Conservation (phyloP, 2,329 filamentous ascomycete species). For the Grosmannia penicillata region DNA sequence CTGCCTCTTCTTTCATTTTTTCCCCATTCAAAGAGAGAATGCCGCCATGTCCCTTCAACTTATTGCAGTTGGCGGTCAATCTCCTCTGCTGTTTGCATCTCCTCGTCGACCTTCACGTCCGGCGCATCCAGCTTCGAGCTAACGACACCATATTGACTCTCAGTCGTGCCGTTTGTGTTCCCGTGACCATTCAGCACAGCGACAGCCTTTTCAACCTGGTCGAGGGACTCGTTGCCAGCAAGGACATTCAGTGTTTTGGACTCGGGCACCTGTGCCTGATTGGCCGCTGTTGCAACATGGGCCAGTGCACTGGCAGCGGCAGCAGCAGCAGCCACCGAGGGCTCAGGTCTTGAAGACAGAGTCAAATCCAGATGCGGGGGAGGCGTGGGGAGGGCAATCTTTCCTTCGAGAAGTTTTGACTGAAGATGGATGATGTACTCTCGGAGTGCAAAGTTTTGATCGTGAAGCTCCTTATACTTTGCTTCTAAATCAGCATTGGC, state of each 20-base stretch:
- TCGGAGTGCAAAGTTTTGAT: slow-evolving; percentile 78
- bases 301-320: slow-evolving; percentile 6
- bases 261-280: background rate
- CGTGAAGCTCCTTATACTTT: slow-evolving; percentile 64
- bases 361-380: slow-evolving; percentile 62
- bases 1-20: too few relatives aligned
- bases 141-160: too few relatives aligned
- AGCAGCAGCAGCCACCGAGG: background rate
- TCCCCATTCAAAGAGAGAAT: background rate
- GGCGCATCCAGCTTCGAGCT: slow-evolving; percentile 2
- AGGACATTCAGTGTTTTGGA: background rate
- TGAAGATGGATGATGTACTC: slow-evolving; percentile 91
- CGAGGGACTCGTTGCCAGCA: slow-evolving; percentile 19
- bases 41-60: slow-evolving; percentile 5
- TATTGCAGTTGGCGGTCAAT: slow-evolving; percentile 37
- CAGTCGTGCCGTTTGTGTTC: background rate
- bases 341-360: too few relatives aligned
- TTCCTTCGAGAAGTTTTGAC: slow-evolving; percentile 66
- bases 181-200: slow-evolving; percentile 10
- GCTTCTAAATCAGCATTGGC: slow-evolving; percentile 64
- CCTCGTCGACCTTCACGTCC: slow-evolving; percentile 20
- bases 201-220: slow-evolving; percentile 34
- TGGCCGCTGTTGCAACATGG: slow-evolving; percentile 3
- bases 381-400: slow-evolving; percentile 71
- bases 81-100: slow-evolving; percentile 33